Conservation (phyloP, 768 basidiomycete species). For the Calvatia gigantea region DNA sequence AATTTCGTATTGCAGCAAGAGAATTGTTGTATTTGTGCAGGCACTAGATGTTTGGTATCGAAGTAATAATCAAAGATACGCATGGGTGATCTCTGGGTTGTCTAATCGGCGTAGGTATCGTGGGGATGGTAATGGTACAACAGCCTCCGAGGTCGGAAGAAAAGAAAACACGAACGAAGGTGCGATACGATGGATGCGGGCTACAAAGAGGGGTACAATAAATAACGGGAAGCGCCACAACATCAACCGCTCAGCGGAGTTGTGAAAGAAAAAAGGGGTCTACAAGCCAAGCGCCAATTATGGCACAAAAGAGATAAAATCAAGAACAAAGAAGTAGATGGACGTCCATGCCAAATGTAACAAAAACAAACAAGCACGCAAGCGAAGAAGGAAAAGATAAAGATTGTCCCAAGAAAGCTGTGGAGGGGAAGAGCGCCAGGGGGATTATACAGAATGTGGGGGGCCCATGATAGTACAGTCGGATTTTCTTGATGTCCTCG, state of each 20-base stretch:
- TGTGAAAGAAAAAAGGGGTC: not conserved
- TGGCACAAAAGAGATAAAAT: slow-evolving; percentile 4
- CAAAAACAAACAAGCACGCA: not conserved
- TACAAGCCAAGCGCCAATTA: slow-evolving; percentile 2
- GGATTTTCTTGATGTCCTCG: slow-evolving; percentile 12
- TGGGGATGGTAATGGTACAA: slow-evolving; percentile 9
- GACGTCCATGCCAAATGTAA: not conserved
- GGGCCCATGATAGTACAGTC: slow-evolving; percentile 13
- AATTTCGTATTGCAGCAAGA: slow-evolving; percentile 5
- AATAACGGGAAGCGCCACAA: slow-evolving; percentile 1
- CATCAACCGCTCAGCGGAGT: slow-evolving; percentile 11
- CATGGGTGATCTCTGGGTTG: slow-evolving; percentile 4
- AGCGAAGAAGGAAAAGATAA: slow-evolving; percentile 3
- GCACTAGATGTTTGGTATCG: slow-evolving; percentile 10
- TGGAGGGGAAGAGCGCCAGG: not conserved
- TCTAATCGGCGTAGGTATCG: slow-evolving; percentile 13
- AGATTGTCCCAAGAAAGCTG: slow-evolving; percentile 9
- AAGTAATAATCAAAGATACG: slow-evolving; percentile 2
- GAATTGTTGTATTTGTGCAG: slow-evolving; percentile 6
- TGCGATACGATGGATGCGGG: not conserved
- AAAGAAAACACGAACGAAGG: not conserved
- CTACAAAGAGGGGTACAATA: slow-evolving; percentile 2
- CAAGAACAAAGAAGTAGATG: not conserved
- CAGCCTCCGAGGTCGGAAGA: slow-evolving; percentile 7
- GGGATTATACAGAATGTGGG: slow-evolving; percentile 14